Conservation (phyloP, 2,329 filamentous ascomycete species). For the Microsporum audouinii region DNA sequence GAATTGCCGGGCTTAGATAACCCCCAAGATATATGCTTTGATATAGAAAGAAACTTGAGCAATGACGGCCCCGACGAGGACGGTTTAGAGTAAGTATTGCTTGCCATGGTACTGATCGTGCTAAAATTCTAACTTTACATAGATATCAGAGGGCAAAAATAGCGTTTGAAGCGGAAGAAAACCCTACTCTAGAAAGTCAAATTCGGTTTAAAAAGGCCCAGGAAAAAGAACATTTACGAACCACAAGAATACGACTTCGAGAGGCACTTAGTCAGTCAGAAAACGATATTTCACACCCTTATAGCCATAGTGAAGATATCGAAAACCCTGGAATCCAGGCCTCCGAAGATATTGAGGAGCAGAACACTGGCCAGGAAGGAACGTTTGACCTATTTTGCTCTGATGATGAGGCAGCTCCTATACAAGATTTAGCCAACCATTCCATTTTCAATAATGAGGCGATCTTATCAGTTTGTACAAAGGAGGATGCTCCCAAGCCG, state of each 20-base stretch:
- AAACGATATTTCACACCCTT: not conserved
- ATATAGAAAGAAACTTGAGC: not conserved
- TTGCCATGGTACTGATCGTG: not conserved
- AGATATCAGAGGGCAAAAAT: conserved; percentile 5
- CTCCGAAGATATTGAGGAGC: not conserved
- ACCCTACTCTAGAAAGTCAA: conserved; percentile 5
- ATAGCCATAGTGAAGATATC: not conserved
- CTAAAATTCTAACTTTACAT: not conserved
- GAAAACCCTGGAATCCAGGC: not conserved
- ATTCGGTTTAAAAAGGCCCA: conserved; percentile 7
- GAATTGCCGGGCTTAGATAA: not conserved
- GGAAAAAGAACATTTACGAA: conserved; percentile 2
- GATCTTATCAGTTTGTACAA: no score
- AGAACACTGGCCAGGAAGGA: not conserved
- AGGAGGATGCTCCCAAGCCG: not conserved
- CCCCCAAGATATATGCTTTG: not conserved
- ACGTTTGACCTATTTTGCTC: not conserved
- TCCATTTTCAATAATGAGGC: not conserved
- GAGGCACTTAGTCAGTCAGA: not conserved
- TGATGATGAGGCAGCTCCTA: not conserved
- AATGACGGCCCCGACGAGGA: not conserved
- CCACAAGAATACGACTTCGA: not conserved
- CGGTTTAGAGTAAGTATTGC: not conserved
- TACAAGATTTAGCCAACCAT: no score
- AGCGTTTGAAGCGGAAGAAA: conserved; percentile 5